Evolutionary conservation across 495 filamentous ascomycete species (phyloP).

Genomic region (Bacidia rubella): DNA sequence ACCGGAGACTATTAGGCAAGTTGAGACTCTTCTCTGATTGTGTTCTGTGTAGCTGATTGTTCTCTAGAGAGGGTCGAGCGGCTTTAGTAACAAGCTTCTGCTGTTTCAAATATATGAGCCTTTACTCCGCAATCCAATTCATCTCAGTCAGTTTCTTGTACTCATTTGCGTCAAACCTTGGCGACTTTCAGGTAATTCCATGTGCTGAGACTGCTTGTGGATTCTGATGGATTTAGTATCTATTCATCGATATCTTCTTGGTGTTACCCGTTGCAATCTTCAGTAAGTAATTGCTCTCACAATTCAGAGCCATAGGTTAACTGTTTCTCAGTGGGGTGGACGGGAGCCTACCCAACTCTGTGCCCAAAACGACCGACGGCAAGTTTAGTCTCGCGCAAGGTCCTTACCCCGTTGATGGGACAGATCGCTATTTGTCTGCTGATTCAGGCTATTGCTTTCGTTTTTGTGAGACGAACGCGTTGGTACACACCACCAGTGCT

Average conservation of each 20-base stretch:
- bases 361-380: conserved; percentile 80
- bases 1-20: conserved; percentile 71
- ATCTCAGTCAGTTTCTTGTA: conserved; percentile 98
- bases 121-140: conserved; percentile 98
- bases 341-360: conserved; percentile 64
- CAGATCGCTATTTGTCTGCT: conserved; percentile 73
- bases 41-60: conserved; percentile 25
- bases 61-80: conserved; percentile 60
- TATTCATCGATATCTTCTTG: conserved; percentile 85
- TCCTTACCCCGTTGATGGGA: conserved; percentile 76
- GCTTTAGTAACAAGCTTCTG: conserved; percentile 95
- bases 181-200: conserved; percentile 70
- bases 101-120: conserved; percentile 99
- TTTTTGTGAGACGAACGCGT: conserved; percentile 55
- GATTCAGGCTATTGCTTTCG: conserved; percentile 62
- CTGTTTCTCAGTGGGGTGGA: conserved; percentile 71
- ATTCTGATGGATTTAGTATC: conserved; percentile 39
- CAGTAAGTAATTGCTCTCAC: conserved; percentile 40
- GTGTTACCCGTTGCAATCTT: conserved; percentile 96
- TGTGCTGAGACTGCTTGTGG: background rate
- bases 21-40: background rate
- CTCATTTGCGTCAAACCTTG: conserved; percentile 86
- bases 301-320: conserved; percentile 7
- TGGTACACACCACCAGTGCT: conserved; percentile 70
- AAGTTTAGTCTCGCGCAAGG: conserved; percentile 84